Base-by-base conservation (phyloP, 2,329 filamentous ascomycete genomes). In the Stachybotrys chlorohalonatus region DNA sequence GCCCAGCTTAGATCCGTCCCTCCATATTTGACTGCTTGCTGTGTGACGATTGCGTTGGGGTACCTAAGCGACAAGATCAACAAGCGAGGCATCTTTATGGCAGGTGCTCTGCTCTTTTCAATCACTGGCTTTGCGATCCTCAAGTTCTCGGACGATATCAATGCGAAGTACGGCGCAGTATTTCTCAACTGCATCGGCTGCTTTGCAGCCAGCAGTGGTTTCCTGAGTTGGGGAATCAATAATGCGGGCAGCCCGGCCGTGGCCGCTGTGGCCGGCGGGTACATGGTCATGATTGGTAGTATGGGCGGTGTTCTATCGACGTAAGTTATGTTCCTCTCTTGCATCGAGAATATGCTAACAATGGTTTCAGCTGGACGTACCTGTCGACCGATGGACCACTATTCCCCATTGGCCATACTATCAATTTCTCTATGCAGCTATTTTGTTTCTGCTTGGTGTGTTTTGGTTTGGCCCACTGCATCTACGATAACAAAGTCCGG, bases 171-270 rank as follows among this genome's bases (percentile, higher is more conserved):
- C 58, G 75, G 75, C 61, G 79, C 77, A 9, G 73, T 83, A 13
- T 83, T 78, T 64, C 73, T 83, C 49, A 77, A 79, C 52, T 77
- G 78, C 9, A 66, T 79, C 1, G 81, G 80, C 30, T 79, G 77
- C 0, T 83, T 83, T 65, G 79, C 80, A 1, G 79, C 79, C 39
- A 80, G 81, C 0, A 80, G 80, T 0, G 79, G 78, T 0, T 83
- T 82, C 67, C 62, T 84, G 48, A 75, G 75, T 6, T 84, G 81
- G 81, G 79, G 74, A 0, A 71, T 83, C 54, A 84, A 84, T 63
- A 84, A 84, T 58, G 74, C 81, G 0, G 75, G 76, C 0, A 80
- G 81, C 0, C 80, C 81, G 0, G 75, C 79, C 9, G 70, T 83
- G 1, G 75, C 80, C 30, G 81, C 81, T 5, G 77, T 84, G 0